Evolutionary conservation across 257 asterid species (phyloP).

Genomic region (Gynochthodes officinalis): DNA sequence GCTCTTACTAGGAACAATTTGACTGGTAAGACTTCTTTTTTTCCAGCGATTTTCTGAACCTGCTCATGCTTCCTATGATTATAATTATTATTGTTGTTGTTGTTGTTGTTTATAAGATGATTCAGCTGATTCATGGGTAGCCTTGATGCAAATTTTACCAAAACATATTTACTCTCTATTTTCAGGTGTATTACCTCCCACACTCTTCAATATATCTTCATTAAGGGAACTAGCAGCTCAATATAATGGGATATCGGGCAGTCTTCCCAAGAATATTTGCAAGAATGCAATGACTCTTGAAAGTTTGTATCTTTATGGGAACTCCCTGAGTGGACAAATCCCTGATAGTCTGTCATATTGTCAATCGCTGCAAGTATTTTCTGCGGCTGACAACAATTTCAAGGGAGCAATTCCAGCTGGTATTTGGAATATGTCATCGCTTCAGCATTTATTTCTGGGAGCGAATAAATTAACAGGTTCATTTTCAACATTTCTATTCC

Average conservation of each 20-base stretch:
- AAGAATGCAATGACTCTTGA: background rate
- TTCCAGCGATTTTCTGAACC: too few relatives aligned
- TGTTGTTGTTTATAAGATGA: too few relatives aligned
- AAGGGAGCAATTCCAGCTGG: background rate
- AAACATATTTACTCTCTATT: background rate
- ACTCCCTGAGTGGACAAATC: background rate
- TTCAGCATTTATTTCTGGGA: background rate
- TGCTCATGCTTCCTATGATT: too few relatives aligned
- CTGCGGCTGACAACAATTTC: background rate
- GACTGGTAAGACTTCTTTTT: too few relatives aligned
- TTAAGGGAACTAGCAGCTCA: background rate
- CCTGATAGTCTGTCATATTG: background rate
- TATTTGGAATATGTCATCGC: constrained; percentile 1
- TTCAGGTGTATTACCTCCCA: background rate
- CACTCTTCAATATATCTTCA: background rate
- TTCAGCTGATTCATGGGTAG: background rate
- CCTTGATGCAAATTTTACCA: background rate
- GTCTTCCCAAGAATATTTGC: constrained; percentile 2
- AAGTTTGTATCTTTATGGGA: background rate
- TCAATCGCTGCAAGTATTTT: background rate
- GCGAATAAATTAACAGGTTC: background rate
- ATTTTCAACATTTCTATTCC: background rate
- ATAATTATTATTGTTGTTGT: too few relatives aligned
- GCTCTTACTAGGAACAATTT: too few relatives aligned
- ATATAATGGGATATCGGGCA: background rate